Base-by-base conservation (phyloP, 768 basidiomycete genomes). In the Boletus subcaerulescens region DNA sequence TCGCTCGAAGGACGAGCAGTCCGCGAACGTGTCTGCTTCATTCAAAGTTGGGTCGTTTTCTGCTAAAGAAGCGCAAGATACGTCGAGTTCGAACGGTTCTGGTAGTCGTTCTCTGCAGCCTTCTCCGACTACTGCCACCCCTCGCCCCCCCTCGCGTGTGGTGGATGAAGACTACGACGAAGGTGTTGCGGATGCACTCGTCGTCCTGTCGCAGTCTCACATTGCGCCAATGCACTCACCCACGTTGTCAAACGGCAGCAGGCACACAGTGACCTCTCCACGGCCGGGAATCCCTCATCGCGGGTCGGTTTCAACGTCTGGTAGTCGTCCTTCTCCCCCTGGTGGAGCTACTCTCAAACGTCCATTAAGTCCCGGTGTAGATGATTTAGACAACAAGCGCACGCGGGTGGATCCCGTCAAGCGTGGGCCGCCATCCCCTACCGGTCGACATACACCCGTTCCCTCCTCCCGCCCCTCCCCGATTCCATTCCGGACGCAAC, bases 131-230 rank as follows among this genome's bases (percentile, higher is more conserved):
- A 82, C 78, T 53, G 80, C 77, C 18, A 78, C 79, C 8, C 80
- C 83, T 49, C 72, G 81, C 36, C 80, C 84, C 17, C 84, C 86
- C 8, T 76, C 83, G 12, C 79, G 94, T 8, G 73, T 81, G 2
- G 80, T 95, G 17, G 93, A 97, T 64, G 94, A 98, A 61, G 90
- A 97, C 62, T 97, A 97, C 61, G 94, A 98, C 62, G 94, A 94
- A 69, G 90, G 88, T 24, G 89, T 85, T n/a, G 84, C 91, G 5
- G 92, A 93, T 60, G 83, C 90, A 0, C 74, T 97, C 33, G 90
- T 97, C 71, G 83, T 80, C 3, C 77, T 97, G 6, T 71, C 54
- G 72, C 87, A 61, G 59, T 73, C 70, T 60, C 78, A 69, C 50
- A 56, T 55, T 43, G 71, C 59, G 26, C 52, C 58, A 36, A 35